Conservation (phyloP, 768 basidiomycete genomes). For the Leucocoprinus birnbaumii region DNA sequence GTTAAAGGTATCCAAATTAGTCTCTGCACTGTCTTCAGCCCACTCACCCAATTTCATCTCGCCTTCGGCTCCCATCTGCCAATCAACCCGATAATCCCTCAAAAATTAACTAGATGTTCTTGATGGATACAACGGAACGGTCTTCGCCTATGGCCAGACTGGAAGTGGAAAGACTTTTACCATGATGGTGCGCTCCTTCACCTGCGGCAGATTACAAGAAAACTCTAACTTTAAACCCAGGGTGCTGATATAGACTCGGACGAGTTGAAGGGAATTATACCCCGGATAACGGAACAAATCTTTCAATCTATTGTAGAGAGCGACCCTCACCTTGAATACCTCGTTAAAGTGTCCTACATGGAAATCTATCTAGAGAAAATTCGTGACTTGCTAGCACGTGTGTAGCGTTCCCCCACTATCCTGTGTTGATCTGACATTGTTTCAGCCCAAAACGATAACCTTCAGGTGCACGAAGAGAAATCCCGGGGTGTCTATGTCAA, state of each 20-base stretch:
- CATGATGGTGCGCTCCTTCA: conserved; percentile 76
- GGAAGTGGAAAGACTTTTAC: conserved; percentile 93
- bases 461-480: conserved; percentile 99
- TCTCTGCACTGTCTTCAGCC: background rate
- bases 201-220: background rate
- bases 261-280: conserved; percentile 95
- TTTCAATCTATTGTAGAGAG: conserved; percentile 97
- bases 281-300: conserved; percentile 98
- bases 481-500: conserved; percentile 97
- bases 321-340: conserved; percentile 92
- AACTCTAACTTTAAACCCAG: conserved; percentile 35
- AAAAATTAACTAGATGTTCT: conserved; percentile 72
- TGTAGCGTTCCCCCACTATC: conserved; percentile 28
- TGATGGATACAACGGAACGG: conserved; percentile 97
- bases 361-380: conserved; percentile 98
- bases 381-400: conserved; percentile 92
- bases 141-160: conserved; percentile 87
- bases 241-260: conserved; percentile 95
- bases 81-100: background rate
- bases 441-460: conserved; percentile 92
- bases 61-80: background rate
- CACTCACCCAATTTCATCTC: background rate
- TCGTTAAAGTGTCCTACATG: conserved; percentile 99
- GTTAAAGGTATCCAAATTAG: conserved; percentile 65
- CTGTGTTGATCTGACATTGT: conserved; percentile 11